Evolutionary conservation across 257 asterid species (phyloP).

Genomic region (Phtheirospermum japonicum): DNA sequence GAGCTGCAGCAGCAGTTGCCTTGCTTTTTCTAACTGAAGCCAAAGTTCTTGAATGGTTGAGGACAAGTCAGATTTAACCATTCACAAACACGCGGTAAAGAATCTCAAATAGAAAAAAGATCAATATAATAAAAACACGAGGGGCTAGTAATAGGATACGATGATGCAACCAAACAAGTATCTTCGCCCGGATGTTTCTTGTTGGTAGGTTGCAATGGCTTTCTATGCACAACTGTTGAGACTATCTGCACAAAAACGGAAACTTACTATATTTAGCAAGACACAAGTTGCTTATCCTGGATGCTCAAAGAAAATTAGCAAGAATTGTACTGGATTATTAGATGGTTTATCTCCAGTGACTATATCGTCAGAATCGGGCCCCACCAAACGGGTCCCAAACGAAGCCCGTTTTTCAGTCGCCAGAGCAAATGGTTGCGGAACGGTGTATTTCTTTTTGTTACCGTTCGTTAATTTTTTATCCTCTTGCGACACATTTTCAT

Average conservation of each 20-base stretch:
- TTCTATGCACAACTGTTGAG: constrained; percentile 39
- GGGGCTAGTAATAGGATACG: constrained; percentile 47
- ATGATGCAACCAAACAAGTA: constrained; percentile 46
- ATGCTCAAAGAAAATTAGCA: background rate
- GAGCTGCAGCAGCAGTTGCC: constrained; percentile 50
- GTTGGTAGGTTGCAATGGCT: constrained; percentile 66
- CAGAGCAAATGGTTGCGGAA: constrained; percentile 67
- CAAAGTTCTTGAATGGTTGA: constrained; percentile 40
- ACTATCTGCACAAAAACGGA: constrained; percentile 38
- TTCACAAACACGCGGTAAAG: constrained; percentile 13
- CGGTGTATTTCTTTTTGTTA: constrained; percentile 45
- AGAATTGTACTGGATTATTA: constrained; percentile 40
- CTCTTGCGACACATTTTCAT: constrained; percentile 32
- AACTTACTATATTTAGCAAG: background rate
- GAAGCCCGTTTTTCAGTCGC: constrained; percentile 61
- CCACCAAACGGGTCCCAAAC: constrained; percentile 37
- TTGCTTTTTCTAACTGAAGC: constrained; percentile 45
- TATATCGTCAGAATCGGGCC: constrained; percentile 36
- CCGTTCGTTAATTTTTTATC: constrained; percentile 30
- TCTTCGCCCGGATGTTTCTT: constrained; percentile 67
- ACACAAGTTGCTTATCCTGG: background rate
- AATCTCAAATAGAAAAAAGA: constrained; percentile 24
- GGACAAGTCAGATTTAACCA: constrained; percentile 34
- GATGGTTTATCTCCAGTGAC: constrained; percentile 32
- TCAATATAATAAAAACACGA: background rate